Evolutionary conservation across 805 yeast species (phyloP).

Genomic region (Tetrapisispora taiwanensis): DNA sequence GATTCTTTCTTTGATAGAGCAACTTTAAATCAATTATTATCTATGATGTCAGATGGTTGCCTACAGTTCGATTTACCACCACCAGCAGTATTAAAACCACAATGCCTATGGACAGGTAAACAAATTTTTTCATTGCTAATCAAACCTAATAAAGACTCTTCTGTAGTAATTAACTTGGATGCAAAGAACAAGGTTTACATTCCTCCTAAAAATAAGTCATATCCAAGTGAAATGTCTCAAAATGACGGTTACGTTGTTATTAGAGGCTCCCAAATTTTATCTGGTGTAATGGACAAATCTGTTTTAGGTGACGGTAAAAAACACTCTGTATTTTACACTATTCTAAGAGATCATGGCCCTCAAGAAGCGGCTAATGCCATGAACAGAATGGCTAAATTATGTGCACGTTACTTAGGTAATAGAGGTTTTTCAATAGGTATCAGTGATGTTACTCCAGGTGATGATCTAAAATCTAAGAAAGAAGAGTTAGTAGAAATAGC

Average conservation of each 20-base stretch:
- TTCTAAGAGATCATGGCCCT: conserved; percentile 93
- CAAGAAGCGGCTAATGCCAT: conserved; percentile 90
- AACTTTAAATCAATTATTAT: conserved; percentile 64
- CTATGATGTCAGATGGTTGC: conserved; percentile 94
- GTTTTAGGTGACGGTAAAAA: conserved; percentile 96
- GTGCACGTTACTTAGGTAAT: conserved; percentile 91
- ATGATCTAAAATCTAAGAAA: conserved; percentile 61
- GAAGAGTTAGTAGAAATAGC: conserved; percentile 87
- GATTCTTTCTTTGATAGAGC: conserved; percentile 90
- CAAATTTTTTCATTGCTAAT: conserved; percentile 86
- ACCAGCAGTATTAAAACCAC: conserved; percentile 87
- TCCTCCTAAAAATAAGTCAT: conserved; percentile 57
- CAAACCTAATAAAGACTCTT: conserved; percentile 64
- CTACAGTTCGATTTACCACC: conserved; percentile 89
- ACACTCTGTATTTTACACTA: conserved; percentile 91
- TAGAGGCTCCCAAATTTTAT: conserved; percentile 75
- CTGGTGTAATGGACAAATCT: conserved; percentile 96
- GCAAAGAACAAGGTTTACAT: conserved; percentile 86
- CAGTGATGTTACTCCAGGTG: conserved; percentile 92
- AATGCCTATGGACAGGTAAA: conserved; percentile 91
- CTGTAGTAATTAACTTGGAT: conserved; percentile 81
- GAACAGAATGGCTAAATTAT: conserved; percentile 98
- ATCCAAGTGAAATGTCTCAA: conserved; percentile 91
- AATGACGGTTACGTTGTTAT: conserved; percentile 92
- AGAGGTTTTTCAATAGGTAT: conserved; percentile 97